Conservation (phyloP, 2,329 filamentous ascomycete genomes). For the Seiridium cupressi region DNA sequence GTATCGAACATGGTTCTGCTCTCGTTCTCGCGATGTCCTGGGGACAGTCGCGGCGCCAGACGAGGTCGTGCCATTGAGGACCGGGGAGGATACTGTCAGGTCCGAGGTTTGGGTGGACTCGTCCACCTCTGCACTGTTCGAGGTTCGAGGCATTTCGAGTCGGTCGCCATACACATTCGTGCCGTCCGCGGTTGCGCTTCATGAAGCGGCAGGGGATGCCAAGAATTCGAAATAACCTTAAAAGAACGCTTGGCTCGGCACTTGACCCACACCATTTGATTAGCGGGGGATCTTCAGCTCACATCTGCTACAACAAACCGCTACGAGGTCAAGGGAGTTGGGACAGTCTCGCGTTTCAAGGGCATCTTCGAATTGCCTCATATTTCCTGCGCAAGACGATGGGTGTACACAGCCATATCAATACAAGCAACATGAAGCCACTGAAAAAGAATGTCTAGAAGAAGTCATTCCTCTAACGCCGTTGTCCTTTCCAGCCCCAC, state of each 20-base stretch:
- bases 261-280: not conserved
- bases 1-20: not conserved
- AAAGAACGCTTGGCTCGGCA: not conserved
- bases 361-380: too few relatives aligned
- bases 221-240: not conserved
- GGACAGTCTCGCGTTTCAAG: too few relatives aligned
- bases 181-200: not conserved
- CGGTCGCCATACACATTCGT: not conserved
- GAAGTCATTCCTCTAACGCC: too few relatives aligned
- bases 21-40: slow-evolving; percentile 1
- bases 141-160: not conserved
- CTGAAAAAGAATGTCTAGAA: too few relatives aligned
- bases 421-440: too few relatives aligned
- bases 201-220: not conserved
- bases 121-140: not conserved
- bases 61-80: not conserved
- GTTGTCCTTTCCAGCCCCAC: too few relatives aligned
- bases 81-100: not conserved
- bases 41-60: not conserved
- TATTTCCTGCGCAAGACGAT: too few relatives aligned
- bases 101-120: not conserved
- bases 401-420: too few relatives aligned
- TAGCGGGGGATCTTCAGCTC: too few relatives aligned
- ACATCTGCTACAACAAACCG: too few relatives aligned
- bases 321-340: too few relatives aligned